These are phyloP conservation scores for Aspergillus ochraceoroseus DNA, from an alignment of 2,329 filamentous ascomycete species.

Conservation along the genomic window DNA sequence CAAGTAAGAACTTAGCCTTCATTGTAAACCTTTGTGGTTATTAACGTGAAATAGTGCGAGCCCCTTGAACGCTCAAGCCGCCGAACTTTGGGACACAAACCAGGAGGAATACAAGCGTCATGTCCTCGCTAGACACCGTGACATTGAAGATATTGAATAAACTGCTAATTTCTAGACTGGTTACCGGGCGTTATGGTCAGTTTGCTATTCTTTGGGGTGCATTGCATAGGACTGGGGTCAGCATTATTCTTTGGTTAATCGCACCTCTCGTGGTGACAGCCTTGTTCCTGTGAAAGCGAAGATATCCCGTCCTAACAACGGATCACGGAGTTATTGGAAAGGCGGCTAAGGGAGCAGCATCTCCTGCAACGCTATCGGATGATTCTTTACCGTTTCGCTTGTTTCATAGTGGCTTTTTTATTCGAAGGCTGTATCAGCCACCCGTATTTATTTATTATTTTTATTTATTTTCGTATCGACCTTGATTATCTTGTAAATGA, in stretches of 20 bases:
- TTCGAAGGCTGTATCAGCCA: too few species aligned
- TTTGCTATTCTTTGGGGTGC: constrained; percentile 11
- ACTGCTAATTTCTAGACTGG: constrained; percentile 7
- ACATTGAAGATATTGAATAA: constrained; percentile 48
- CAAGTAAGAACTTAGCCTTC: too few species aligned
- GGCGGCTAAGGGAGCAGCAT: not conserved
- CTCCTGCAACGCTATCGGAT: constrained; percentile 1
- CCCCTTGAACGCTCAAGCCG: constrained; percentile 91
- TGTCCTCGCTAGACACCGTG: constrained; percentile 60
- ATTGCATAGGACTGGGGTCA: constrained; percentile 19
- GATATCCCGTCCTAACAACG: not conserved
- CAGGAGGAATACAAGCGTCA: constrained; percentile 77
- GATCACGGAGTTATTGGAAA: constrained; percentile 11
- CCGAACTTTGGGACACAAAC: constrained; percentile 91
- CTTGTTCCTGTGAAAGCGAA: constrained; percentile 1
- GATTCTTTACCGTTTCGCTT: not conserved
- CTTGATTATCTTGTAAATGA: too few species aligned
- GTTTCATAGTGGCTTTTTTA: too few species aligned
- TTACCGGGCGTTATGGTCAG: constrained; percentile 11
- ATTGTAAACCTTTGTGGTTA: too few species aligned
- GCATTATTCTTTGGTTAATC: constrained; percentile 13
- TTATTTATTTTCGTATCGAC: too few species aligned
- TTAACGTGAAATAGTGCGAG: constrained; percentile 60
- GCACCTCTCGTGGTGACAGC: not conserved
- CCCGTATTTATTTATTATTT: too few species aligned